phyloP scores from a whole-genome alignment of 768 basidiomycete genomes.

The Lyophyllum atratum region DNA sequence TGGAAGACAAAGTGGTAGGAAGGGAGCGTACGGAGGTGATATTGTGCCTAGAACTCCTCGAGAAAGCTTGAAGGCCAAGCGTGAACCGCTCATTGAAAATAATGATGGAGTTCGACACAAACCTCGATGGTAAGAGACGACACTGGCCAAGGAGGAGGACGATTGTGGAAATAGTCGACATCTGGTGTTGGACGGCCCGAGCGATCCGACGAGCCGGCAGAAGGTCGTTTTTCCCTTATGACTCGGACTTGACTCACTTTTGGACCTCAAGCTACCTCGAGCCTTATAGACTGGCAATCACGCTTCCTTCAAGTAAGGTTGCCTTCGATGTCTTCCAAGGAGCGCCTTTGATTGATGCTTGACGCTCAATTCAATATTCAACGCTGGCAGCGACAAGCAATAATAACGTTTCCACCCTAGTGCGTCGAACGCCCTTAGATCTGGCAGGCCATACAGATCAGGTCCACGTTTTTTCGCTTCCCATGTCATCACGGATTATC shows the following conservation, averaged over 20 bases:
- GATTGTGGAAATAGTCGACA: background rate
- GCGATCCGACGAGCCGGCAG: background rate
- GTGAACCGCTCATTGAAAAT: slow-evolving; percentile 11
- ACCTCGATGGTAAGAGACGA: background rate
- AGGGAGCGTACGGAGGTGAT: slow-evolving; percentile 43
- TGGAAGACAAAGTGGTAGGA: background rate
- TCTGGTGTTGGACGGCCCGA: background rate
- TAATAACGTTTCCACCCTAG: background rate
- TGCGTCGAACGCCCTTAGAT: background rate
- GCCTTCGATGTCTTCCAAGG: background rate
- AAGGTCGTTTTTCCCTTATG: too few species aligned
- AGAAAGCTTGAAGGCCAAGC: slow-evolving; percentile 39
- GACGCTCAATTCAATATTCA: background rate
- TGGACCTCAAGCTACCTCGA: too few species aligned
- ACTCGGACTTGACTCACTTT: too few species aligned
- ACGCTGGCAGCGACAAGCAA: background rate
- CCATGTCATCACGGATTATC: background rate
- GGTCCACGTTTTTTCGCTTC: background rate
- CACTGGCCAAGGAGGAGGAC: too few species aligned
- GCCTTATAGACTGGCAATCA: background rate
- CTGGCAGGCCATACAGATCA: background rate
- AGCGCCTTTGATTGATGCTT: too few species aligned
- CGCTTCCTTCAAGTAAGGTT: background rate
- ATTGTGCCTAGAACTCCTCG: slow-evolving; percentile 43
- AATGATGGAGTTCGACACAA: background rate